A percentile compares a stretch with the other conserved stretches of the same genome.
Evolutionary conservation across 2,329 filamentous ascomycete species (phyloP).

Genomic region (Phoma sp.): DNA sequence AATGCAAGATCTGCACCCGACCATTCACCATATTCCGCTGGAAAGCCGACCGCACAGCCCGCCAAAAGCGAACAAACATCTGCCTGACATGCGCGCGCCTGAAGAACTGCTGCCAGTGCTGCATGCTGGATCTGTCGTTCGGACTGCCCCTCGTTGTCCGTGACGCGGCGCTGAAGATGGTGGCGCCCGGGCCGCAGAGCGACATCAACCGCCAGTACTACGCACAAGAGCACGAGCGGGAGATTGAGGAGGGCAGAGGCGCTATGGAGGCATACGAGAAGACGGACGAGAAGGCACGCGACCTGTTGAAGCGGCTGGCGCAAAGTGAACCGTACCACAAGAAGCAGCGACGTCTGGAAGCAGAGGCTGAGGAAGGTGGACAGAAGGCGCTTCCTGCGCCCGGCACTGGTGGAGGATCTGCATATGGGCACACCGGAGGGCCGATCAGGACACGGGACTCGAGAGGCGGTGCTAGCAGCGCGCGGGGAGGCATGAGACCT

Average conservation of each 20-base stretch:
- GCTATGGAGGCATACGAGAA: conserved; percentile 89
- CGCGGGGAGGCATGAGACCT: conserved; percentile 50
- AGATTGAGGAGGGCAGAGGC: conserved; percentile 89
- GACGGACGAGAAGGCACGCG: conserved; percentile 94
- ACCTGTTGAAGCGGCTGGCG: conserved; percentile 82
- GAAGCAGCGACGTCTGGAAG: conserved; percentile 78
- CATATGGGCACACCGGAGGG: conserved; percentile 60
- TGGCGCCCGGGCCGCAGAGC: conserved; percentile 89
- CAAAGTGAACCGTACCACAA: conserved; percentile 95
- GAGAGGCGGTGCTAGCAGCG: conserved; percentile 40
- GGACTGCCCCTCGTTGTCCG: conserved; percentile 93
- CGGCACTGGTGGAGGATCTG: conserved; percentile 38
- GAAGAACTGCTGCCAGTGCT: conserved; percentile 99
- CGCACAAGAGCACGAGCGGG: conserved; percentile 94
- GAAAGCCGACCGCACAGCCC: conserved; percentile 89
- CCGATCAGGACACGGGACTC: conserved; percentile 79
- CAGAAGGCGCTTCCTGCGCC: conserved; percentile 54
- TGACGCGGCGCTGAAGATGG: conserved; percentile 97
- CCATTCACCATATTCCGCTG: conserved; percentile 96
- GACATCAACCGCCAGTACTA: conserved; percentile 97
- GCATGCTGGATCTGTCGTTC: conserved; percentile 97
- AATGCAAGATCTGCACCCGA: conserved; percentile 79
- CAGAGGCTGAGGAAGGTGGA: conserved; percentile 54
- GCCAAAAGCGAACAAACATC: conserved; percentile 92
- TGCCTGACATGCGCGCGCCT: conserved; percentile 95